Conservation (phyloP, 2,329 filamentous ascomycete species). For the Lachnellula hyalina region DNA sequence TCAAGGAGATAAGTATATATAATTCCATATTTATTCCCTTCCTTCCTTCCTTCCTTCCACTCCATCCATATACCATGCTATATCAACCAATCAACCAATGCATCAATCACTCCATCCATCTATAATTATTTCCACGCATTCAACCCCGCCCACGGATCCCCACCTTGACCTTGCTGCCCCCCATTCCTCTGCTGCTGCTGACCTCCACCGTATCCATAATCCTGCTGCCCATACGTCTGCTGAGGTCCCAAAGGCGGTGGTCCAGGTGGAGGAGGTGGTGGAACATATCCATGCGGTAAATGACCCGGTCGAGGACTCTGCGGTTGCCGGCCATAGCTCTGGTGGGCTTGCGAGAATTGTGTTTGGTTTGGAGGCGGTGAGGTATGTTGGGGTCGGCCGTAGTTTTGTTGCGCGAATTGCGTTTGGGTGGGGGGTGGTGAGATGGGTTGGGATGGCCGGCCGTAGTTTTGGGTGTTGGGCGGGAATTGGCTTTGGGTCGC, state of each 20-base stretch:
- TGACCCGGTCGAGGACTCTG: conserved; percentile 27
- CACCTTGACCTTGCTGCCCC: conserved; percentile 27
- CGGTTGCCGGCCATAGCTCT: conserved; percentile 24
- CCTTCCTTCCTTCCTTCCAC: too few species aligned
- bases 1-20: too few species aligned
- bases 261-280: conserved; percentile 61
- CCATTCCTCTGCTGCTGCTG: conserved; percentile 26
- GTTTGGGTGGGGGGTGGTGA: conserved; percentile 56
- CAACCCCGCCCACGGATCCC: conserved; percentile 68
- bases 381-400: conserved; percentile 33
- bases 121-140: conserved; percentile 51
- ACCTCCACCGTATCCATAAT: conserved; percentile 38
- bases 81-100: too few species aligned
- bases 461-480: conserved; percentile 21
- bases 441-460: conserved; percentile 33
- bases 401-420: conserved; percentile 8
- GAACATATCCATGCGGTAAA: conserved; percentile 59
- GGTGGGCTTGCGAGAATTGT: conserved; percentile 24
- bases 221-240: conserved; percentile 42
- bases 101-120: not conserved
- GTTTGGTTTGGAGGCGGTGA: conserved; percentile 59
- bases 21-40: too few species aligned
- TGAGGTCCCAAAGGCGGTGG: conserved; percentile 49
- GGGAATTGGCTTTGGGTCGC: conserved; percentile 46
- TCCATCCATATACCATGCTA: too few species aligned